Evolutionary conservation across 2,329 filamentous ascomycete genomes (phyloP).

Genomic region (Emericellopsis cladophorae): DNA sequence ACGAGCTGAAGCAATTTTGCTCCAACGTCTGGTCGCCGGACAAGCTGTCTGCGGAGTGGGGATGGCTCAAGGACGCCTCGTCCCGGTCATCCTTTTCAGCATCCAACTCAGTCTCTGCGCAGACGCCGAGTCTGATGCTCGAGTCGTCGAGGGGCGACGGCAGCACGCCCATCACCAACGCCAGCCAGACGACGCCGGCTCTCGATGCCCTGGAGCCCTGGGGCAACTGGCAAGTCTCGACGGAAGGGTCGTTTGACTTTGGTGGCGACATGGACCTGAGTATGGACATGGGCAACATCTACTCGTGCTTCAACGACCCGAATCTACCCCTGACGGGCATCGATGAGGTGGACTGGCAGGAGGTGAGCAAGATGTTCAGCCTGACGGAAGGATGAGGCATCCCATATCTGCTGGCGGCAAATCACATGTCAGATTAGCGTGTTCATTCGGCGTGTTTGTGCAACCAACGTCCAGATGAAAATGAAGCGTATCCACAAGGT

Average conservation of each 20-base stretch:
- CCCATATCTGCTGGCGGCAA: too few species aligned
- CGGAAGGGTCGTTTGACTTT: constrained; percentile 6
- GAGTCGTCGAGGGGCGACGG: neutral
- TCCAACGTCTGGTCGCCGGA: constrained; percentile 12
- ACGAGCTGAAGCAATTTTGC: constrained; percentile 13
- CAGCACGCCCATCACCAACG: neutral
- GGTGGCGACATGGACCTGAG: constrained; percentile 8
- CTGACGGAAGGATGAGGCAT: neutral
- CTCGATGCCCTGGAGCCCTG: neutral
- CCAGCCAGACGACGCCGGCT: neutral
- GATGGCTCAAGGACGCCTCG: constrained; percentile 5
- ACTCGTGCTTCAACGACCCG: constrained; percentile 14
- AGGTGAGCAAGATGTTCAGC: constrained; percentile 13
- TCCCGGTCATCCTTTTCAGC: neutral
- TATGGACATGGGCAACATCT: constrained; percentile 12
- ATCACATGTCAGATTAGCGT: too few species aligned
- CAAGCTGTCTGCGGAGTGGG: constrained; percentile 9
- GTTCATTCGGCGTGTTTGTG: too few species aligned
- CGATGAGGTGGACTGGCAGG: constrained; percentile 14
- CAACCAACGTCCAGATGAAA: too few species aligned
- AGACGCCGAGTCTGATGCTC: too few species aligned
- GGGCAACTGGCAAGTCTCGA: neutral
- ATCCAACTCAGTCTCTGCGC: too few species aligned
- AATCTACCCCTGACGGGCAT: constrained; percentile 14
- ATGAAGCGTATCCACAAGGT: too few species aligned